These are phyloP conservation scores for Magnolia changhungtana DNA, from an alignment of 164 flowering plant species.

Conservation along the genomic window DNA sequence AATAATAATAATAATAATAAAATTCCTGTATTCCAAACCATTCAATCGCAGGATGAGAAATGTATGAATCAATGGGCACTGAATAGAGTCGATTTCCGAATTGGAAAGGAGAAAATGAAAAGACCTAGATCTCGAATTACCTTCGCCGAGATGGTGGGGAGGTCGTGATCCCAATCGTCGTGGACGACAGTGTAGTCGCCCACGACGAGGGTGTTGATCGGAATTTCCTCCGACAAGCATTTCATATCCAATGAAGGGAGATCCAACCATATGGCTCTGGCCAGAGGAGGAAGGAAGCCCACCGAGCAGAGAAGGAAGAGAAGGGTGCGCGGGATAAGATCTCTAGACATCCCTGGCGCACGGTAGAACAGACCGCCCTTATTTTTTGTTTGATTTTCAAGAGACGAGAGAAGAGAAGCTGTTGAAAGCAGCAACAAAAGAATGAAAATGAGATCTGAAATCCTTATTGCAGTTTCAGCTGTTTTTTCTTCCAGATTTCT, in stretches of 20 bases:
- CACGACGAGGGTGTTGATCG: conserved; percentile 38
- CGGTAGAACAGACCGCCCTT: background rate
- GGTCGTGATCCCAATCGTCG: conserved; percentile 20
- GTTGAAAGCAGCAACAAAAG: background rate
- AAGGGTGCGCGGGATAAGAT: background rate
- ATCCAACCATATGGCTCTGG: conserved; percentile 34
- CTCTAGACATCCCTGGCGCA: conserved; percentile 13
- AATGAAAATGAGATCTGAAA: too few species aligned
- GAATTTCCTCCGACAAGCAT: conserved; percentile 53
- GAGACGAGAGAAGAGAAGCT: background rate
- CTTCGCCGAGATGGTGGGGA: conserved; percentile 33
- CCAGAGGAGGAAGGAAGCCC: conserved; percentile 11
- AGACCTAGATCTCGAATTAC: conserved; percentile 11
- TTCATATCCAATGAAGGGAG: conserved; percentile 38
- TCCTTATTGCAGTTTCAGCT: background rate
- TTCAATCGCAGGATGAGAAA: background rate
- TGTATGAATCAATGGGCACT: background rate
- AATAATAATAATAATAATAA: too few species aligned
- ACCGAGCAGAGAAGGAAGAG: conserved; percentile 6
- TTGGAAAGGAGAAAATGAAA: background rate
- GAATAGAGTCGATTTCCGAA: background rate
- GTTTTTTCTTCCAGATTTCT: background rate
- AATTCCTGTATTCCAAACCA: background rate
- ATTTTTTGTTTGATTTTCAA: background rate
- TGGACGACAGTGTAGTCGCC: conserved; percentile 36